These are phyloP conservation scores for Aspergillus cavernicola DNA, from an alignment of 495 filamentous ascomycete species.

Conservation along the genomic window DNA sequence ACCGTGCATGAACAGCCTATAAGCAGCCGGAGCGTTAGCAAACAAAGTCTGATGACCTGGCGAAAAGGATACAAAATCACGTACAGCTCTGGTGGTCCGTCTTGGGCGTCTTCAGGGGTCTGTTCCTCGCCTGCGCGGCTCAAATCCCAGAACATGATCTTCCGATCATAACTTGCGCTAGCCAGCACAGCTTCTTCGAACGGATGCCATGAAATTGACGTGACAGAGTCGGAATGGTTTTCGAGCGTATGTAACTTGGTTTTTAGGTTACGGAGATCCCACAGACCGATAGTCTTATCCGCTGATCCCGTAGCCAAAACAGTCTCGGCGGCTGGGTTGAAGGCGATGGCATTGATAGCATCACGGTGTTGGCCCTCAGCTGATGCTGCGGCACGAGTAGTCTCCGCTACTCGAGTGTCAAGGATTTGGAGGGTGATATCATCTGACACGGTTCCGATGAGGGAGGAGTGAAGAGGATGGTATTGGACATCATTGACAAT, in stretches of 20 bases:
- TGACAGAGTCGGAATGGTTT: constrained; percentile 83
- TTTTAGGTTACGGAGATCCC: constrained; percentile 88
- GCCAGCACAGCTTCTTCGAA: constrained; percentile 82
- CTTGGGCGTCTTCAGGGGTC: constrained; percentile 89
- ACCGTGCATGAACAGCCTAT: constrained; percentile 94
- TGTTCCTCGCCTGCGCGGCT: constrained; percentile 90
- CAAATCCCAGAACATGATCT: constrained; percentile 95
- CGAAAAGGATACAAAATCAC: constrained; percentile 38
- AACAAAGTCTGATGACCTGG: not conserved
- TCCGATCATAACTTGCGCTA: constrained; percentile 84
- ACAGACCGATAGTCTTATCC: constrained; percentile 90
- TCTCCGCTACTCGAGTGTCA: constrained; percentile 68
- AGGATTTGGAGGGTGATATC: constrained; percentile 90
- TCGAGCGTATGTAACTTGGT: constrained; percentile 81
- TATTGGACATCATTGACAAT: constrained; percentile 97
- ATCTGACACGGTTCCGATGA: constrained; percentile 92
- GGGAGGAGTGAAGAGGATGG: constrained; percentile 73
- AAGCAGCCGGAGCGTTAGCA: constrained; percentile 6
- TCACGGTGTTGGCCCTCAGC: constrained; percentile 74
- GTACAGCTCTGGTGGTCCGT: constrained; percentile 92
- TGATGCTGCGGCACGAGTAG: constrained; percentile 57
- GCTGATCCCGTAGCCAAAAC: constrained; percentile 88
- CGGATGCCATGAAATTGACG: constrained; percentile 90
- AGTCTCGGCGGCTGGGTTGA: constrained; percentile 84
- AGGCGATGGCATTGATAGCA: constrained; percentile 90